These are phyloP conservation scores for Backusella morwellensis DNA, from an alignment of 192 early-diverging fungal species.

Conservation along the genomic window DNA sequence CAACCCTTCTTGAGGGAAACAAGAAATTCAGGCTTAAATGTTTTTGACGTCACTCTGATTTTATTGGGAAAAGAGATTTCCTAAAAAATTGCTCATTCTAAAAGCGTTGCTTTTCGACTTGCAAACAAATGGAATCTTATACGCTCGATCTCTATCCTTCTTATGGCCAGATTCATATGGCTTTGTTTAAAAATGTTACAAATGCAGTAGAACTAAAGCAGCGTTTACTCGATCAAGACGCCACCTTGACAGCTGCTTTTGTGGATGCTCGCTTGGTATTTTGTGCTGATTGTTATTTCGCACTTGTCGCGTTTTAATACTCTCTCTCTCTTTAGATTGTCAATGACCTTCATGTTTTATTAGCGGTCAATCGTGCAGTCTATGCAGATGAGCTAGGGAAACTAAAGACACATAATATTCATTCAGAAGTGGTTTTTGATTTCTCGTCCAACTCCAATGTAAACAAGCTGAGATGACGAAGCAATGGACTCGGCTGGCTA, in stretches of 20 bases:
- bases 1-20: no score
- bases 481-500: background rate
- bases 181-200: constrained; percentile 32
- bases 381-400: constrained; percentile 43
- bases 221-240: constrained; percentile 34
- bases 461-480: constrained; percentile 4
- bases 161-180: constrained; percentile 30
- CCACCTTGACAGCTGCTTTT: constrained; percentile 33
- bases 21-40: no score
- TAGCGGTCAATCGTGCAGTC: constrained; percentile 49
- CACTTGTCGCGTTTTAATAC: background rate
- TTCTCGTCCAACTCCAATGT: constrained; percentile 55
- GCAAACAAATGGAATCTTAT: constrained; percentile 35
- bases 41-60: no score
- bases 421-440: constrained; percentile 59
- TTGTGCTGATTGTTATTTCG: background rate
- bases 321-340: constrained; percentile 40
- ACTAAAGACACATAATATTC: constrained; percentile 53
- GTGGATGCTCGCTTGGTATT: constrained; percentile 41
- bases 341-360: constrained; percentile 47
- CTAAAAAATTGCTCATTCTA: no score
- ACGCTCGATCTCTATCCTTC: constrained; percentile 34
- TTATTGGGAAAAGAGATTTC: no score
- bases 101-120: no score
- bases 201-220: constrained; percentile 38